A percentile compares a stretch with the other conserved stretches of the same genome.
These are phyloP conservation scores for Evernia prunastri DNA, from an alignment of 495 filamentous ascomycete genomes.

Conservation along the genomic window DNA sequence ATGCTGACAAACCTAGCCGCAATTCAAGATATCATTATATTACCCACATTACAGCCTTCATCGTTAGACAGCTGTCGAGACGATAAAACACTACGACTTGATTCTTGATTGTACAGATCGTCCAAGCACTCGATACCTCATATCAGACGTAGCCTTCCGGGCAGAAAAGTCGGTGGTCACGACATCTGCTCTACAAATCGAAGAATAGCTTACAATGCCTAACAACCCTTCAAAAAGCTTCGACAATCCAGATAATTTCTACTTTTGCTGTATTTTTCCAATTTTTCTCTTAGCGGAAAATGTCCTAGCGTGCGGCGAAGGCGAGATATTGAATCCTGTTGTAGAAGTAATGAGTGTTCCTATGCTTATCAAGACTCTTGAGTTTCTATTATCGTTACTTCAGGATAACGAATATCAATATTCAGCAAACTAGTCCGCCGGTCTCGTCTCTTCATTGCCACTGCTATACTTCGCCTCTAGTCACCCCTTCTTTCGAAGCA, in stretches of 20 bases:
- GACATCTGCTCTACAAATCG: slow-evolving; percentile 76
- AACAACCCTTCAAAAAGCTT: slow-evolving; percentile 43
- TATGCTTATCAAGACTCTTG: slow-evolving; percentile 85
- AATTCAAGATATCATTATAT: slow-evolving; percentile 64
- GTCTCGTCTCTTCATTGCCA: slow-evolving; percentile 37
- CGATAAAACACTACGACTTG: slow-evolving; percentile 66
- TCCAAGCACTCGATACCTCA: slow-evolving; percentile 82
- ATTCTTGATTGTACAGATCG: slow-evolving; percentile 94
- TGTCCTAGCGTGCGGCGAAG: slow-evolving; percentile 79
- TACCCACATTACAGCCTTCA: slow-evolving; percentile 55
- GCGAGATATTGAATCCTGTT: slow-evolving; percentile 84
- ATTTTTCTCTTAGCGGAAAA: slow-evolving; percentile 73
- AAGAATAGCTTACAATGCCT: slow-evolving; percentile 84
- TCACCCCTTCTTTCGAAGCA: slow-evolving; percentile 61
- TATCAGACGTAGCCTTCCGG: slow-evolving; percentile 82
- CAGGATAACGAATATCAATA: slow-evolving; percentile 8
- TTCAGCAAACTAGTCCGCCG: slow-evolving; percentile 15
- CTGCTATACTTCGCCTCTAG: slow-evolving; percentile 69
- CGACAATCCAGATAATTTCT: slow-evolving; percentile 49
- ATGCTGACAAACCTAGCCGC: slow-evolving; percentile 38
- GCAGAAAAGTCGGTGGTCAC: slow-evolving; percentile 75
- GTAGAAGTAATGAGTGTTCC: slow-evolving; percentile 92
- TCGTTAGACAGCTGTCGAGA: slow-evolving; percentile 55
- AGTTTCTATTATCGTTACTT: slow-evolving; percentile 50
- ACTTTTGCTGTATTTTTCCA: slow-evolving; percentile 90